Conservation (phyloP, 768 basidiomycete species). For the Paxillus rubicundulus region DNA sequence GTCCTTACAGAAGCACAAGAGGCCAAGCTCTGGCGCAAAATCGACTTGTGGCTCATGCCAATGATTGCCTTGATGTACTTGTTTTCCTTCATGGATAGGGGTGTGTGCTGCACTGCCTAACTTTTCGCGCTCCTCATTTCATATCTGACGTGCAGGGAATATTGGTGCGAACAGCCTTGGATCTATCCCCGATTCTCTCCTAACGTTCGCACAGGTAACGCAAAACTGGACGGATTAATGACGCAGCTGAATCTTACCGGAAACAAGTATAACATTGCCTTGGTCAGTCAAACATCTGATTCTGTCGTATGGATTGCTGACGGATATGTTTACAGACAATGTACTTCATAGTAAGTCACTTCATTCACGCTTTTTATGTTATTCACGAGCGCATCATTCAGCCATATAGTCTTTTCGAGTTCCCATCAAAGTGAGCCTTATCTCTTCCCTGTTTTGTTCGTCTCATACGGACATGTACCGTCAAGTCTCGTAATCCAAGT, state of each 20-base stretch:
- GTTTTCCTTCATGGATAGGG: conserved; percentile 61
- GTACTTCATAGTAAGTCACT: conserved; percentile 61
- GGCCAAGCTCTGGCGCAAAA: conserved; percentile 50
- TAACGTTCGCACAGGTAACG: conserved; percentile 46
- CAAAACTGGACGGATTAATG: conserved; percentile 60
- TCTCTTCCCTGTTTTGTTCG: not conserved
- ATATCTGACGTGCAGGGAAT: conserved; percentile 44
- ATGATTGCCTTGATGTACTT: conserved; percentile 53
- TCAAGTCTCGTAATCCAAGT: conserved; percentile 48
- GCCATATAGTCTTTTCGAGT: conserved; percentile 49
- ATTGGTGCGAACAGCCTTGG: conserved; percentile 36
- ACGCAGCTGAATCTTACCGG: conserved; percentile 55
- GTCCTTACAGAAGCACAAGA: conserved; percentile 44
- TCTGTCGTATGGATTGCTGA: too few species aligned
- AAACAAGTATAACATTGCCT: conserved; percentile 62
- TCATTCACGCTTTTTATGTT: not conserved
- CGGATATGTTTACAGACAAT: conserved; percentile 45
- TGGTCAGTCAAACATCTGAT: conserved; percentile 38
- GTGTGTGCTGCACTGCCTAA: conserved; percentile 25
- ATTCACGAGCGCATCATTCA: not conserved
- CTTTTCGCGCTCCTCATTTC: not conserved
- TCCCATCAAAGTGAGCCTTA: conserved; percentile 57
- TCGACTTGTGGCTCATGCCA: conserved; percentile 36
- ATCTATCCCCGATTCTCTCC: not conserved
- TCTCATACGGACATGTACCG: not conserved